phyloP scores from a whole-genome alignment of 768 basidiomycete genomes.

The Suillus variegatus region DNA sequence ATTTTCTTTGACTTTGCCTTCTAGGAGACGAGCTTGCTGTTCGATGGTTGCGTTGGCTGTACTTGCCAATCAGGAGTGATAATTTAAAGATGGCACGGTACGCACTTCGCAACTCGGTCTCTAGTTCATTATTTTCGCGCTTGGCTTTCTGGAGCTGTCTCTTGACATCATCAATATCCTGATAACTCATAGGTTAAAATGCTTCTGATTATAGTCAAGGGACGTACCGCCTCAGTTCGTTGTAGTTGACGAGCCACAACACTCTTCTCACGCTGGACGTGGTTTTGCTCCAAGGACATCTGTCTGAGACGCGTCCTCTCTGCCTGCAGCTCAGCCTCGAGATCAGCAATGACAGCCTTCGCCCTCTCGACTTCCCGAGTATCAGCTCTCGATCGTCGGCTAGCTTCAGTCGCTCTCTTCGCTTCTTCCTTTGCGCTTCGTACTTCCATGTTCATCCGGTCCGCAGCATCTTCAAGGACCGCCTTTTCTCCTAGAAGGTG shows the following conservation, averaged over 20 bases:
- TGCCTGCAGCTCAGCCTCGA: constrained; percentile 69
- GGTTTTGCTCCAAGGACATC: constrained; percentile 63
- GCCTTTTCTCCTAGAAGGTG: constrained; percentile 70
- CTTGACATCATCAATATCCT: constrained; percentile 84
- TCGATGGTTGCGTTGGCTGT: constrained; percentile 67
- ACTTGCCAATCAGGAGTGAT: constrained; percentile 15
- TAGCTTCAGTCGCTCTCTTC: constrained; percentile 51
- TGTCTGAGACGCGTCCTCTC: constrained; percentile 69
- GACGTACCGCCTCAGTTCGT: constrained; percentile 67
- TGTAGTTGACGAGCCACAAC: constrained; percentile 63
- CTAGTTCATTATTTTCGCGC: constrained; percentile 72
- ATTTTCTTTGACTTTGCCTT: constrained; percentile 69
- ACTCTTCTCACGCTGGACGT: constrained; percentile 64
- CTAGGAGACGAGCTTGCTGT: constrained; percentile 73
- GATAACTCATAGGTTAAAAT: constrained; percentile 13
- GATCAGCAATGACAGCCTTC: constrained; percentile 60
- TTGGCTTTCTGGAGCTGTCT: constrained; percentile 68
- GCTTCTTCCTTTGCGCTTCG: constrained; percentile 59
- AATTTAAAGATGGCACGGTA: neutral
- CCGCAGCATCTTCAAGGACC: constrained; percentile 69
- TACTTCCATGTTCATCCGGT: constrained; percentile 63
- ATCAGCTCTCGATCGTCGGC: constrained; percentile 48
- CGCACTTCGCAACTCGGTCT: constrained; percentile 72
- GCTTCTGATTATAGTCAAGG: neutral
- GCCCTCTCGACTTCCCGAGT: constrained; percentile 74